These are phyloP conservation scores for Cutaneotrichosporon dermatis DNA, from an alignment of 1,284 basidiomycete species.

Conservation along the genomic window DNA sequence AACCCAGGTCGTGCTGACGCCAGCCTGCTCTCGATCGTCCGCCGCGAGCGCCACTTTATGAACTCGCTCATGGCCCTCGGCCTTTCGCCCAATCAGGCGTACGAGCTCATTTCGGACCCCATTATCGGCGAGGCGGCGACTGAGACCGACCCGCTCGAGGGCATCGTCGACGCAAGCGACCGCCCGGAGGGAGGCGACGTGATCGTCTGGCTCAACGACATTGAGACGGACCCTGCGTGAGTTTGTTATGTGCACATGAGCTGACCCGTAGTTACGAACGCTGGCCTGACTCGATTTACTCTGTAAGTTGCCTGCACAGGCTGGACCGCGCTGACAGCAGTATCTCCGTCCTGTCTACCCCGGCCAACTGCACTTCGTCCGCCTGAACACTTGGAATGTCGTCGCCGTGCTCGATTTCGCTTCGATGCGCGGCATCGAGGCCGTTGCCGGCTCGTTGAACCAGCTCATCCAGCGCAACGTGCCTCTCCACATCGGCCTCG, in stretches of 20 bases:
- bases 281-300: no score
- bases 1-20: slow-evolving; percentile 9
- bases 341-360: slow-evolving; percentile 49
- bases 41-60: slow-evolving; percentile 68
- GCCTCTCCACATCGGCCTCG: slow-evolving; percentile 76
- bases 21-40: slow-evolving; percentile 65
- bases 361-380: slow-evolving; percentile 68
- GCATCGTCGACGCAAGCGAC: slow-evolving; percentile 82
- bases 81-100: slow-evolving; percentile 60
- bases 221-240: slow-evolving; percentile 70
- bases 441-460: slow-evolving; percentile 59
- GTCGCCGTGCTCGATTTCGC: slow-evolving; percentile 75
- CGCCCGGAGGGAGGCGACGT: slow-evolving; percentile 67
- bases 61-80: slow-evolving; percentile 60
- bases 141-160: slow-evolving; percentile 59
- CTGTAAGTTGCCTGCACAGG: no score
- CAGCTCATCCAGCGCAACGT: slow-evolving; percentile 54
- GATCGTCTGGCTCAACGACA: slow-evolving; percentile 83
- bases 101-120: slow-evolving; percentile 66
- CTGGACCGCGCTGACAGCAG: no score
- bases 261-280: no score
- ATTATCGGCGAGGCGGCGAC: slow-evolving; percentile 56
- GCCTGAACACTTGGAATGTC: slow-evolving; percentile 73
- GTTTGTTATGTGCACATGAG: slow-evolving; percentile 22
- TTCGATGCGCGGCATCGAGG: slow-evolving; percentile 57